Base-by-base conservation (phyloP, 1,284 basidiomycete genomes). In the Ceratobasidium sp. region DNA sequence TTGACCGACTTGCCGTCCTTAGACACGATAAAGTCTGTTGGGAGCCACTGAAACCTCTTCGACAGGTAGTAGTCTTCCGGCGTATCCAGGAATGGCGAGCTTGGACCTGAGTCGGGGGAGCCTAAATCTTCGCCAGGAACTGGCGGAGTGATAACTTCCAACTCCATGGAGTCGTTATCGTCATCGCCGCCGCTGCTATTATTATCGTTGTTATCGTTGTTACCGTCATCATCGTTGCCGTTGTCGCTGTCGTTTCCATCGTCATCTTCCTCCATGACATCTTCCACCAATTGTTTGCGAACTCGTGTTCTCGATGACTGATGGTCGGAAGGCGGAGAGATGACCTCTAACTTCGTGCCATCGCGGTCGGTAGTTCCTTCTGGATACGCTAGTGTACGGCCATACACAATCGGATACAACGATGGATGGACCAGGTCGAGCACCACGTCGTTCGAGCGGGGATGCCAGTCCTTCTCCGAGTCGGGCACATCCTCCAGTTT, bases 381-480 rank as follows among this genome's bases (percentile, higher is more conserved):
- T 40, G 78, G 66, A 48, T 65, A 77, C 38, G 85, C 84, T 6
- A 87, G 83, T 15, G 89, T 88, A 48, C 81, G 82, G 65, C 84
- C 83, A 81, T 89, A 89, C 17, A 89, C 84, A 5, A 90, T 81
- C 57, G 84, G 84, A 80, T 87, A 85, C 17, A 87, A 81, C 65
- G 82, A 85, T 0, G 88, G 89, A 81, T 90, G 88, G 40, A 90
- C 83, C 28, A 90, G 79, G 61, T 84, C 83, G 56, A 83, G 82
- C 0, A 81, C 82, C 56, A 81, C 79, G 46, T 79, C 40, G 28
- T 82, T 74, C 6, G 82, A 70, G 20, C 80, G 79, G 3, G 82
- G 83, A 70, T 83, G 83, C 81, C 82, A 83, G 77, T 83, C 82
- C 52, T 81, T 80, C 68, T 77, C 80, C 68, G 82, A 79, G 82